Evolutionary conservation across 2,329 filamentous ascomycete genomes (phyloP), one percentile per base, ranked within the genome.

Genomic region (Trichothecium roseum): DNA sequence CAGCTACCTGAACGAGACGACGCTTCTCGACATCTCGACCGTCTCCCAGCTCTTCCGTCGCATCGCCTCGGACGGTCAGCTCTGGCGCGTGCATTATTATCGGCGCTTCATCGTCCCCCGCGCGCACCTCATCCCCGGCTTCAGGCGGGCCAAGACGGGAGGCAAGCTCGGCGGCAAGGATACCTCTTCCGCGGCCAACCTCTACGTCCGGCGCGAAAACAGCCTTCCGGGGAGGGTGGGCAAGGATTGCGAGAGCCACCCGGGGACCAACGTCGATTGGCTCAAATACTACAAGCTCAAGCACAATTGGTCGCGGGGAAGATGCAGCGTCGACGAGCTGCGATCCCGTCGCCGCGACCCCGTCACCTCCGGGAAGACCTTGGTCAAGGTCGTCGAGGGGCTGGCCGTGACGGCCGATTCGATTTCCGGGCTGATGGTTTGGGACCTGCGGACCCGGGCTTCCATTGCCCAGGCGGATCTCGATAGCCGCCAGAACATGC

Each of bases 31-130:
- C 35, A 65, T 73, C 26, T 63, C 68, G 5, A 63, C 77, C 37
- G 68, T 88, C n/a, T 95, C 86, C 2, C 75, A 63, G 36, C 84
- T 83, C 40, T 82, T 94, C 51, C 68, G 78, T 46, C 68, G 67
- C 28, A 69, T 96, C 14, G 72, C 84, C 7, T 69, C 72, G 37
- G 91, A 96, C 56, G 81, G 82, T 1, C 86, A 95, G 53, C 64
- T 96, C 38, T 98, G 91, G 91, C 91, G 89, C 55, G 72, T 73
- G 12, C 74, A 86, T 34, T 98, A 94, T 60, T 94, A 93, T 59
- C 70, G 77, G 18, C 79, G 82, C 42, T 96, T 94, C 57, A 84
- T 95, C 20, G 72, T 84, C 26, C 87, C 86, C 28, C 76, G 87
- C 50, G 83, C 82, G 26, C 71, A 82, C 45, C 76, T 82, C 39